Conservation (phyloP, 2,329 filamentous ascomycete species). For the Pestalotiopsis sp. region DNA sequence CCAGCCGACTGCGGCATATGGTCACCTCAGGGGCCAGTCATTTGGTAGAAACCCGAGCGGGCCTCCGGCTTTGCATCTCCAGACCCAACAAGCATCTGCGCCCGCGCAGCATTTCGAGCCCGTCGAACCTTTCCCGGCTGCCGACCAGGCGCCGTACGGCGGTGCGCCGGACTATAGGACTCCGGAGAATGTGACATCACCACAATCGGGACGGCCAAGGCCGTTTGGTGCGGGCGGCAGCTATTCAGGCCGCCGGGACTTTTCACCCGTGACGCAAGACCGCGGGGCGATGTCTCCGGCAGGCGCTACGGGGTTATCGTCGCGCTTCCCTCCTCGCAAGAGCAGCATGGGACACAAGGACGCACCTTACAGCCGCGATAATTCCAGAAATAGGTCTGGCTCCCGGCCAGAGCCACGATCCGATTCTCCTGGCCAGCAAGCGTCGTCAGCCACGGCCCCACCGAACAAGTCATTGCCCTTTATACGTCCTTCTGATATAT, state of each 20-base stretch:
- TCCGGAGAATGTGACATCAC: slow-evolving; percentile 21
- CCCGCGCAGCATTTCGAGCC: slow-evolving; percentile 12
- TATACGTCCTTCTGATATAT: slow-evolving; percentile 75
- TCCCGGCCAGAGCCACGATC: slow-evolving; percentile 36
- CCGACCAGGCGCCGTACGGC: slow-evolving; percentile 13
- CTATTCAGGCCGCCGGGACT: slow-evolving; percentile 12
- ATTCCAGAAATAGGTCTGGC: slow-evolving; percentile 18
- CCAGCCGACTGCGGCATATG: slow-evolving; percentile 20
- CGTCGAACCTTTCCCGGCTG: slow-evolving; percentile 6
- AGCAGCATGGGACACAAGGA: slow-evolving; percentile 57
- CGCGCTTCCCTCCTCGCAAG: slow-evolving; percentile 59
- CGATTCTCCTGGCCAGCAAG: slow-evolving; percentile 37
- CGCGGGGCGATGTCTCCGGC: slow-evolving; percentile 22
- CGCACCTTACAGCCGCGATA: slow-evolving; percentile 25
- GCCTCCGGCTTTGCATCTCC: slow-evolving; percentile 31
- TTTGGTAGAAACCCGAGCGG: slow-evolving; percentile 24
- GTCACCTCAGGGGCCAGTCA: slow-evolving; percentile 18
- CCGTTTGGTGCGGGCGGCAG: background rate
- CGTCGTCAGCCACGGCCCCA: slow-evolving; percentile 34
- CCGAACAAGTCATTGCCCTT: slow-evolving; percentile 58
- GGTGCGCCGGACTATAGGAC: slow-evolving; percentile 14
- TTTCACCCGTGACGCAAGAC: slow-evolving; percentile 19
- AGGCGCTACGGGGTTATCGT: slow-evolving; percentile 29
- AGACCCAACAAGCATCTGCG: slow-evolving; percentile 22
- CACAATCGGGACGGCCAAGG: slow-evolving; percentile 14